Evolutionary conservation across 1,284 basidiomycete species (phyloP).

Genomic region (Cutaneotrichosporon cavernicola): DNA sequence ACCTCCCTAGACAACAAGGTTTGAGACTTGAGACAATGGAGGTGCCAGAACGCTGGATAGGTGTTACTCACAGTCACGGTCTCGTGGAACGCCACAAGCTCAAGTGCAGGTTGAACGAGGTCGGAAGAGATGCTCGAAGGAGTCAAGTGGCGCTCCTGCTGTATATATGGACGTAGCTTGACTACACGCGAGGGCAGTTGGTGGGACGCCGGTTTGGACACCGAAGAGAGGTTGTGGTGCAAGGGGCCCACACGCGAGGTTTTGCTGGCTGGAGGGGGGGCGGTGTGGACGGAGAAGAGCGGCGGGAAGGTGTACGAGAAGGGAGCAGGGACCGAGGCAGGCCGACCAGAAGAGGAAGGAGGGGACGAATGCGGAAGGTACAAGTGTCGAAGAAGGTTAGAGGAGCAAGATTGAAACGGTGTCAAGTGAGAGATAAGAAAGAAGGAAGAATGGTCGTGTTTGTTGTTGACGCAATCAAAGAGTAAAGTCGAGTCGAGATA

Average conservation of each 20-base stretch:
- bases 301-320: not conserved
- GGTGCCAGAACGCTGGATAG: not conserved
- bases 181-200: not conserved
- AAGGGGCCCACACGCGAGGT: not conserved
- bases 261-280: not conserved
- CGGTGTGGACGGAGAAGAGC: not conserved
- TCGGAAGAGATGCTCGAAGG: constrained; percentile 2
- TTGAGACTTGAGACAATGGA: not conserved
- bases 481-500: not conserved
- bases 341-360: constrained; percentile 1
- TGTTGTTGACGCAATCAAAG: not conserved
- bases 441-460: not conserved
- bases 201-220: not conserved
- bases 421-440: not conserved
- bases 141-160: constrained; percentile 7
- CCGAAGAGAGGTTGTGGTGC: not conserved
- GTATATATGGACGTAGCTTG: constrained; percentile 2
- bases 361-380: not conserved
- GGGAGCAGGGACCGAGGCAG: not conserved
- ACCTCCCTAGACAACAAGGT: constrained; percentile 1
- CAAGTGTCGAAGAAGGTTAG: not conserved
- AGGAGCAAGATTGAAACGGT: not conserved
- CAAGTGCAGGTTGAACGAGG: constrained; percentile 3
- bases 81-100: constrained; percentile 7
- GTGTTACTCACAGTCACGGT: constrained; percentile 8